These are phyloP conservation scores for Thalassiosira pacifica DNA, from an alignment of 352 stramenopile genomes.

Conservation along the genomic window DNA sequence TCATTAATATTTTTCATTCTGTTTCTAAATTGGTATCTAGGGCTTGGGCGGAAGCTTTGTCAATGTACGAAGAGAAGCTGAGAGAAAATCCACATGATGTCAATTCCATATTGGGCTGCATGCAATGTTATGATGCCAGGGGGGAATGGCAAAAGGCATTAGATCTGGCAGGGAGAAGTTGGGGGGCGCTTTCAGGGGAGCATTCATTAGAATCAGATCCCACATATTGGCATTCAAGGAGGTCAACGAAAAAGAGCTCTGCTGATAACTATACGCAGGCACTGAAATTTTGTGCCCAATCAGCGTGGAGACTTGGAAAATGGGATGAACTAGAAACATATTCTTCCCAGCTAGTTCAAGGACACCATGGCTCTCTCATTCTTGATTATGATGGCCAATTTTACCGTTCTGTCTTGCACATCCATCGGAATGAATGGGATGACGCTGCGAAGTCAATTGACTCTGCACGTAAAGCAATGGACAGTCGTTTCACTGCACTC, in stretches of 20 bases:
- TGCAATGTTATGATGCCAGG: constrained; percentile 96
- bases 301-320: constrained; percentile 89
- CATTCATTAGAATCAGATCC: constrained; percentile 32
- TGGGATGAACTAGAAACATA: constrained; percentile 90
- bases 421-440: constrained; percentile 94
- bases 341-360: constrained; percentile 79
- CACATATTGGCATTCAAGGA: constrained; percentile 38
- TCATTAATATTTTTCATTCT: too few species aligned
- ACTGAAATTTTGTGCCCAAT: constrained; percentile 87
- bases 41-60: constrained; percentile 93
- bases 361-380: constrained; percentile 38
- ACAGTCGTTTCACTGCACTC: constrained; percentile 94
- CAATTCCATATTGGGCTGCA: constrained; percentile 95
- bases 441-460: constrained; percentile 93
- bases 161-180: constrained; percentile 88
- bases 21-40: background rate
- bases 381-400: constrained; percentile 89
- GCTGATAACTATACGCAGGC: constrained; percentile 78
- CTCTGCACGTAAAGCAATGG: constrained; percentile 91
- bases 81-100: constrained; percentile 88
- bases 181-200: constrained; percentile 71
- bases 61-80: constrained; percentile 92
- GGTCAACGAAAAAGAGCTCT: constrained; percentile 52
- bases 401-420: constrained; percentile 92
- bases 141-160: constrained; percentile 95